Base-by-base conservation (phyloP, 441 rosid species). In the Geranium incanum region DNA sequence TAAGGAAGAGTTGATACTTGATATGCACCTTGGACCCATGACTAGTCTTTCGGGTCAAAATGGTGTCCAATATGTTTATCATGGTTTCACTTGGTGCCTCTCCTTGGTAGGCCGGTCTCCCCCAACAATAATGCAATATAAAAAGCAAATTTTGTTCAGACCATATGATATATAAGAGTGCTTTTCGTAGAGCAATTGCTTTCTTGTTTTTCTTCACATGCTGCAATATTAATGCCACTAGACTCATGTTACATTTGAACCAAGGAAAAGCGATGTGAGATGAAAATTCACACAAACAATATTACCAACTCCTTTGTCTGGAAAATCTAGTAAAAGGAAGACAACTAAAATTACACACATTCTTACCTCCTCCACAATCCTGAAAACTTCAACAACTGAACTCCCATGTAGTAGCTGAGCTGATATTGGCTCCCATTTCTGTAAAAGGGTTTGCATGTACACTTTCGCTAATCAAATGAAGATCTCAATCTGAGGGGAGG, bases 361-460 rank as follows among this genome's bases (percentile, higher is more conserved):
- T 62, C 80, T 71, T 81, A 89, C 99, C 99, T 95, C 99, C 84
- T 95, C 99, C 39, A 91, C 91, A 16, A 95, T 95, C 82, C 98
- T 84, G 73, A 87, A 93, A 71, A 92, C 96, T 86, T 95, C 99
- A 66, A 95, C 95, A 72, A 92, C 86, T 71, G 99, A 95, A 86
- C 85, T 88, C 69, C 94, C 99, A 82, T 92, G 95, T 72, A 92
- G 88, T 78, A 88, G 96, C 72, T 95, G 98, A 77, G 98, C 88
- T 71, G 99, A 95, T 76, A 95, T 89, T 71, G 96, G 96, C 28
- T 89, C 92, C 99, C 99, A 95, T 5, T 70, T 84, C 99, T 95
- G 85, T 72, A 79, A 73, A 74, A 66, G 66, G 45, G 45, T 60
- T 41, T 68, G n/a, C 52, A 45, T 45, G 52, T 45, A 45, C 52